These are phyloP conservation scores for Flaveria linearis DNA, from an alignment of 129 eudicot genomes.

Conservation along the genomic window DNA sequence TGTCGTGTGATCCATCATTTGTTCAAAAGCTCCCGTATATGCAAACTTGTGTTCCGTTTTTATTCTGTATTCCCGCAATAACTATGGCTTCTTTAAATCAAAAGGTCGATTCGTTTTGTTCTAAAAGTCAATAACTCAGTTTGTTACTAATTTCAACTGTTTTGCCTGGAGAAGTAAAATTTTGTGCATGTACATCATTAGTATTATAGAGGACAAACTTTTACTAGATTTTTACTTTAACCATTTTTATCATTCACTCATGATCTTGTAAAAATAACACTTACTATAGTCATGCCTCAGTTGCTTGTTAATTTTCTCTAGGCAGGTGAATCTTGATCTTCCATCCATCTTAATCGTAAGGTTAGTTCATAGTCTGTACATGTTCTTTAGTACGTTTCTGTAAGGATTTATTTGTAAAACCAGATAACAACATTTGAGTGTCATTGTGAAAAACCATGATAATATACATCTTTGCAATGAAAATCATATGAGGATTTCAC, in stretches of 20 bases:
- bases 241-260: background rate
- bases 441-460: too few relatives aligned
- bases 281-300: background rate
- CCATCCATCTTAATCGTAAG: constrained; percentile 31
- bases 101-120: background rate
- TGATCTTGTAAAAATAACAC: background rate
- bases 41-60: too few relatives aligned
- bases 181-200: background rate
- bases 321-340: constrained; percentile 38
- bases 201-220: background rate
- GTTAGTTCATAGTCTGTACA: constrained; percentile 26
- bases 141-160: background rate
- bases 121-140: background rate
- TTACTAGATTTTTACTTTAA: too few relatives aligned
- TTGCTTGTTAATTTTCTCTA: background rate
- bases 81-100: too few relatives aligned
- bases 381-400: background rate
- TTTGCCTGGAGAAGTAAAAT: background rate
- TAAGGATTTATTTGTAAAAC: too few relatives aligned
- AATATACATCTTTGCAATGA: too few relatives aligned
- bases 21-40: too few relatives aligned
- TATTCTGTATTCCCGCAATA: too few relatives aligned
- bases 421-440: too few relatives aligned
- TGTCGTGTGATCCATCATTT: background rate
- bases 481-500: too few relatives aligned